These are phyloP conservation scores for Coprinopsis marcescibilis DNA, from an alignment of 768 basidiomycete genomes.

Conservation along the genomic window DNA sequence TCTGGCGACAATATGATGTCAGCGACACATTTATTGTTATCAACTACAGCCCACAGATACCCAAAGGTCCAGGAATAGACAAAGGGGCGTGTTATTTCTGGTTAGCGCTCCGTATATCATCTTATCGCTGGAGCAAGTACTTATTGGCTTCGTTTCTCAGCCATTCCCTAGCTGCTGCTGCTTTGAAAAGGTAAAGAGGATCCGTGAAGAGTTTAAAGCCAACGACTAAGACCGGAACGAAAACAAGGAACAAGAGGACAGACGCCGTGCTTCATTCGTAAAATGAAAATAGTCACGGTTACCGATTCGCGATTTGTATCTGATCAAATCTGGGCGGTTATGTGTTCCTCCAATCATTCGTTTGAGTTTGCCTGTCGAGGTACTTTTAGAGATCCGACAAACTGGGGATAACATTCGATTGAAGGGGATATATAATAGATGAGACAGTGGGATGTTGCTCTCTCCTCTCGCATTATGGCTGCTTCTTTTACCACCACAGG, in stretches of 20 bases:
- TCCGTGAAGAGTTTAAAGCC: not conserved
- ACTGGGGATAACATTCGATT: slow-evolving; percentile 19
- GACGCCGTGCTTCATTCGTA: not conserved
- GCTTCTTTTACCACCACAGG: slow-evolving; percentile 19
- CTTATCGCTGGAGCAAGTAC: no score
- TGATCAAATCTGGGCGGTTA: slow-evolving; percentile 10
- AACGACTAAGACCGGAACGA: not conserved
- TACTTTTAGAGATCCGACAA: slow-evolving; percentile 28
- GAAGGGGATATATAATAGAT: slow-evolving; percentile 15
- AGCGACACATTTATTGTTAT: not conserved
- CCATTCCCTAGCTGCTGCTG: no score
- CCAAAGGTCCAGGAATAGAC: no score
- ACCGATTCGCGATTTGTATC: not conserved
- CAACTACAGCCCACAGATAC: not conserved
- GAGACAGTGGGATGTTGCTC: slow-evolving; percentile 14
- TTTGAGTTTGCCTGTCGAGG: slow-evolving; percentile 8
- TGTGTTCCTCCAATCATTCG: slow-evolving; percentile 1
- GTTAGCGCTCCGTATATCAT: no score
- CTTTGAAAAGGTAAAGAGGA: no score
- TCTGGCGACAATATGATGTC: not conserved
- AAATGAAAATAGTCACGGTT: not conserved
- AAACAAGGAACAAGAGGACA: not conserved
- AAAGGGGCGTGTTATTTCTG: no score
- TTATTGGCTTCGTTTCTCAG: no score
- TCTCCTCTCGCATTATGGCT: slow-evolving; percentile 24